Base-by-base conservation (phyloP, 331 rosid species). In the Spiraea crenata region DNA sequence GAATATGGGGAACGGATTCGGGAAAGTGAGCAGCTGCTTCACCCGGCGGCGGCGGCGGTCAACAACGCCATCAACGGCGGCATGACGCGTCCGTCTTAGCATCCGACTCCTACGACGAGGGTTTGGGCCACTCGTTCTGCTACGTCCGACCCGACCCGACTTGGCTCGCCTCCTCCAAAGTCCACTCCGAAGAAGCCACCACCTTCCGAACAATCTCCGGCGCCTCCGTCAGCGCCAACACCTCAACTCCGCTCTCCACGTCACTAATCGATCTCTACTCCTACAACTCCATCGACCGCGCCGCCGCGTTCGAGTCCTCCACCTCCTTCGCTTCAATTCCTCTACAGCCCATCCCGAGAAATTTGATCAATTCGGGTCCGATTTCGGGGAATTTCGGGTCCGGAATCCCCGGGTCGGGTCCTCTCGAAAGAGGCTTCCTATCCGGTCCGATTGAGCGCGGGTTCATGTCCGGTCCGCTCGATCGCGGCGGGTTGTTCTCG, bases 401-500 rank as follows among this genome's bases (percentile, higher is more conserved):
- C 1, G 96, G 88, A 3, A 17, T 88, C 47, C 89, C 85, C 6
- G 57, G 84, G 6, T 92, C 98, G 14, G 96, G 98, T 17, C 93
- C 93, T 5, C n/a, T 90, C 0, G 98, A 92, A 42, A 78, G 96
- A 19, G 98, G 98, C 9, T 92, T 92, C 73, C 8, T 92, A 14
- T 92, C 98, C 34, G 98, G 98, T 10, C 98, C 98, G 17, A 92
- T 92, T n/a, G 98, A 92, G 77, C 87, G 98, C 1, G 96, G 96
- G 41, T 90, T 92, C 63, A 86, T 92, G 98, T 92, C 98, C 6
- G 98, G 98, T 39, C 98, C 98, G 11, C 77, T 92, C 48, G 98
- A 92, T 48, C 95, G 91, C 9, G 95, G 92, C 9, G 95, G 92
- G 62, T 25, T 92, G 9, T 92, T 83, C 67, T 90, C 98, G 3